These are phyloP conservation scores for Epichloe typhina DNA, from an alignment of 2,329 filamentous ascomycete species.

Conservation along the genomic window DNA sequence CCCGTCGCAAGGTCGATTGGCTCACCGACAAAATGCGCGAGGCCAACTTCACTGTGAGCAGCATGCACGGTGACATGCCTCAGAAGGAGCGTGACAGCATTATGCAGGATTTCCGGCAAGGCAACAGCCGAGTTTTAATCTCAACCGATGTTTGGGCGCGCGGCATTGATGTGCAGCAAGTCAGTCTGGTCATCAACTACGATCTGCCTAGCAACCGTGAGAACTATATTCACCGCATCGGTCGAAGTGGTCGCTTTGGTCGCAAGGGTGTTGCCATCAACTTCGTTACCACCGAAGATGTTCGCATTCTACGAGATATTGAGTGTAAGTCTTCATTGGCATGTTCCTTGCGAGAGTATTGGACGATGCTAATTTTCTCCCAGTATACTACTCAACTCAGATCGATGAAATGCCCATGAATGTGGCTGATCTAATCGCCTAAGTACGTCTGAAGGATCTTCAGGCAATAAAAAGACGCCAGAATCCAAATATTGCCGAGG, in stretches of 20 bases:
- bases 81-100: conserved; percentile 97
- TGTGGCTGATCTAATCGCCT: conserved; percentile 50
- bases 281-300: conserved; percentile 96
- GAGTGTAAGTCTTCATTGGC: conserved; percentile 49
- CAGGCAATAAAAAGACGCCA: background rate
- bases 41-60: conserved; percentile 95
- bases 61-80: conserved; percentile 99
- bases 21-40: conserved; percentile 98
- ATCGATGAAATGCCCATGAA: conserved; percentile 99
- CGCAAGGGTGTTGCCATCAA: conserved; percentile 99
- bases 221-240: conserved; percentile 99
- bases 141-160: conserved; percentile 97
- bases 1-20: conserved; percentile 97
- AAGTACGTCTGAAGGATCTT: conserved; percentile 9
- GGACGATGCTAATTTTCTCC: conserved; percentile 19
- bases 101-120: conserved; percentile 97
- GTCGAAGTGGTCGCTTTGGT: conserved; percentile 87
- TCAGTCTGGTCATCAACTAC: conserved; percentile 97
- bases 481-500: background rate
- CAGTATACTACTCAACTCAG: conserved; percentile 90
- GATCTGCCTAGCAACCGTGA: conserved; percentile 96
- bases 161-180: conserved; percentile 97
- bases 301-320: conserved; percentile 93
- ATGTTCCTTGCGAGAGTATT: background rate
- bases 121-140: conserved; percentile 90